These are phyloP conservation scores for Phytophthora pinifolia DNA, from an alignment of 352 stramenopile species.

Conservation along the genomic window DNA sequence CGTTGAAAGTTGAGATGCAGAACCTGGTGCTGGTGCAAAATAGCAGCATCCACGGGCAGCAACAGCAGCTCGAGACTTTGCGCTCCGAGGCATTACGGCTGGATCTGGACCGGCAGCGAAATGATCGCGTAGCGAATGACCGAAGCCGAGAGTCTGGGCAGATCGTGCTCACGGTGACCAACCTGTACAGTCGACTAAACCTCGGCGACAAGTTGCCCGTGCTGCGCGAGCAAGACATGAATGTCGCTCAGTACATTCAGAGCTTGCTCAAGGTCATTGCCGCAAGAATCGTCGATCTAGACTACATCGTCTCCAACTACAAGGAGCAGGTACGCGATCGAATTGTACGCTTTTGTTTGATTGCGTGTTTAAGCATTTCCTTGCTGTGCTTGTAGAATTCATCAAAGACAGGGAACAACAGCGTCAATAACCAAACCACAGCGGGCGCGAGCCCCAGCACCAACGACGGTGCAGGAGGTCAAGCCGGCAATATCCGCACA, in stretches of 20 bases:
- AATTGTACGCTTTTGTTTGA: neutral
- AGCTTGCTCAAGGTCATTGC: constrained; percentile 78
- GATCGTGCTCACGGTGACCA: constrained; percentile 91
- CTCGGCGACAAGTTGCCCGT: constrained; percentile 75
- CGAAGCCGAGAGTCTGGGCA: constrained; percentile 85
- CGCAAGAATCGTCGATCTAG: constrained; percentile 81
- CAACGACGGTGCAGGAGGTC: constrained; percentile 3
- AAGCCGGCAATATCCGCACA: neutral
- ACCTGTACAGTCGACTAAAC: constrained; percentile 87
- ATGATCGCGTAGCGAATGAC: constrained; percentile 79
- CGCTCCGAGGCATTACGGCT: constrained; percentile 74
- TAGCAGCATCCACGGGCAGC: constrained; percentile 77
- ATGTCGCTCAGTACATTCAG: constrained; percentile 75
- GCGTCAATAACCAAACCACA: constrained; percentile 9
- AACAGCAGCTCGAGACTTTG: constrained; percentile 82
- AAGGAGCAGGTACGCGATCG: constrained; percentile 46
- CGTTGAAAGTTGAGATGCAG: constrained; percentile 82
- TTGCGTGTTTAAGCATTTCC: neutral
- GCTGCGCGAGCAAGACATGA: constrained; percentile 72
- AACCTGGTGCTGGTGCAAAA: constrained; percentile 86
- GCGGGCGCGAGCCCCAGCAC: neutral
- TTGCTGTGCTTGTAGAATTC: constrained; percentile 15
- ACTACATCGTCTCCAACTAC: constrained; percentile 81
- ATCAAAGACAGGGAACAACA: constrained; percentile 18
- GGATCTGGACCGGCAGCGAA: constrained; percentile 80